Evolutionary conservation across 2,329 filamentous ascomycete species (phyloP).

Genomic region (Phoma herbarum): DNA sequence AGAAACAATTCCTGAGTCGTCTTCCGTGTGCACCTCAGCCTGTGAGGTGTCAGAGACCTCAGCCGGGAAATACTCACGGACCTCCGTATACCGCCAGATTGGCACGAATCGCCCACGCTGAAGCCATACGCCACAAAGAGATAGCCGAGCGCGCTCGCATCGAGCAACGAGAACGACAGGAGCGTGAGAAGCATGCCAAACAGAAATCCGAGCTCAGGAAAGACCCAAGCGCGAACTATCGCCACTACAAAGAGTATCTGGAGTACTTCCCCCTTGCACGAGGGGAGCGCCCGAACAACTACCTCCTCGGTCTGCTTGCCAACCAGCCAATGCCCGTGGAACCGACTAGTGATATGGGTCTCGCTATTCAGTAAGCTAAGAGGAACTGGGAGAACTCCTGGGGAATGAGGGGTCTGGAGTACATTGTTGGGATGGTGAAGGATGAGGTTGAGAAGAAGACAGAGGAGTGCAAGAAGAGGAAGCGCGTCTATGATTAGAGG

Average conservation of each 20-base stretch:
- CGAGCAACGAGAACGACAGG: background rate
- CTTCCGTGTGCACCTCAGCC: too few species aligned
- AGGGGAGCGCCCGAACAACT: slow-evolving; percentile 11
- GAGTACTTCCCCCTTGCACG: slow-evolving; percentile 8
- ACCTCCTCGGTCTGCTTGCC: slow-evolving; percentile 18
- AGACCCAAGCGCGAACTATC: slow-evolving; percentile 19
- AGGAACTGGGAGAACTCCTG: slow-evolving; percentile 22
- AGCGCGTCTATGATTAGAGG: too few species aligned
- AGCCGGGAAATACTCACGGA: background rate
- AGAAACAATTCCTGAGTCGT: background rate
- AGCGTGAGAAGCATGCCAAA: background rate
- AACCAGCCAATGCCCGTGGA: slow-evolving; percentile 22
- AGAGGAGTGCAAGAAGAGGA: too few species aligned
- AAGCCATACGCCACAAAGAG: background rate
- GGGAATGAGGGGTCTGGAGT: background rate
- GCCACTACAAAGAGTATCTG: slow-evolving; percentile 19
- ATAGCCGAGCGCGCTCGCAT: background rate
- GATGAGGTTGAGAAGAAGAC: background rate
- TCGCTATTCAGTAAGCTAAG: slow-evolving; percentile 25
- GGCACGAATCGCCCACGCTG: background rate
- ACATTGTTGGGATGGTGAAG: background rate
- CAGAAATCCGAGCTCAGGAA: slow-evolving; percentile 10
- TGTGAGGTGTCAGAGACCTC: too few species aligned
- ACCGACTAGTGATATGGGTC: slow-evolving; percentile 12
- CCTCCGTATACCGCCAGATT: background rate